Conservation (phyloP, 495 filamentous ascomycete genomes). For the Glonium stellatum region DNA sequence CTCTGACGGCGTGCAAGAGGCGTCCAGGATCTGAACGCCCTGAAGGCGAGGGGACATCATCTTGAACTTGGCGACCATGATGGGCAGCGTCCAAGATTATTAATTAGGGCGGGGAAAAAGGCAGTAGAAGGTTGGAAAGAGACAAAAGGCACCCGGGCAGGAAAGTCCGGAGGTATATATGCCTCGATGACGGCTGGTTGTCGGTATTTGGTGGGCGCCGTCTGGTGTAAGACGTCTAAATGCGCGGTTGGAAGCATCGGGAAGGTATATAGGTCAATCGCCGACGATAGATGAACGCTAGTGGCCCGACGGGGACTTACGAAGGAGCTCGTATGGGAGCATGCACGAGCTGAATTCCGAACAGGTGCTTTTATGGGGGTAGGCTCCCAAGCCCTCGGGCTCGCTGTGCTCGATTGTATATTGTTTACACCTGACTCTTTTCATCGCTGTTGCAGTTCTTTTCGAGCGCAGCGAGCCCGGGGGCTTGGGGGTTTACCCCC, state of each 20-base stretch:
- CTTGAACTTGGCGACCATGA: slow-evolving; percentile 1
- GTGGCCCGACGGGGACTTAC: neutral
- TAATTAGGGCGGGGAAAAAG: neutral
- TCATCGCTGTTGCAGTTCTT: too few species aligned
- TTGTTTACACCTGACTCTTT: too few species aligned
- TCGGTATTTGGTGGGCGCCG: neutral
- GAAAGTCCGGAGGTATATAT: neutral
- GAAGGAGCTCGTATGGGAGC: too few species aligned
- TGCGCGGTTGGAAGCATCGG: neutral
- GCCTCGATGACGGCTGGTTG: neutral
- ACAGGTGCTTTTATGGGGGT: too few species aligned
- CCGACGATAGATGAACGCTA: neutral
- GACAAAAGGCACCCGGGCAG: neutral
- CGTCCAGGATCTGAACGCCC: slow-evolving; percentile 15
- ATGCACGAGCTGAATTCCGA: too few species aligned
- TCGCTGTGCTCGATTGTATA: too few species aligned
- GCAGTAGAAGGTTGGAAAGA: neutral
- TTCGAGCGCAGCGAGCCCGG: too few species aligned
- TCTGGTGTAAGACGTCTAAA: neutral
- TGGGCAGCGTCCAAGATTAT: neutral
- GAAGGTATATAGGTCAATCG: neutral
- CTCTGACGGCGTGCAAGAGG: slow-evolving; percentile 19
- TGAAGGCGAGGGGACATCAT: slow-evolving; percentile 24
- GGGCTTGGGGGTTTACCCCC: too few species aligned
- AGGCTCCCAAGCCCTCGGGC: too few species aligned